Base-by-base conservation (phyloP, 2,329 filamentous ascomycete genomes). In the Lachnellula occidentalis region DNA sequence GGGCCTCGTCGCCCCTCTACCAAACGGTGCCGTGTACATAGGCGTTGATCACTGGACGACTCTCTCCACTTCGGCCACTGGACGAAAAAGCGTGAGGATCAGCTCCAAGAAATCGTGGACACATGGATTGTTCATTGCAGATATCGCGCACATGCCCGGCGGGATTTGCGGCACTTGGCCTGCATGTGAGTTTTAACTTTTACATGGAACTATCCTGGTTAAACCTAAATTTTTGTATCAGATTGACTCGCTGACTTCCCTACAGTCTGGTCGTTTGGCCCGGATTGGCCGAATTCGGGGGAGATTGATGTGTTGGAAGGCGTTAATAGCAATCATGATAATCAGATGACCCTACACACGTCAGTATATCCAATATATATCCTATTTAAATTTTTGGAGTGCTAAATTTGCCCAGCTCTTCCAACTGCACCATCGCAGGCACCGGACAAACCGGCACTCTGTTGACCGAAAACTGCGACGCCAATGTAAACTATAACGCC, bases 161-260 rank as follows among this genome's bases (percentile, higher is more conserved):
- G 82, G 83, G 1, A 74, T 80, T 50, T 91, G 87, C 61, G 87
- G 87, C n/a, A 77, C 80, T 21, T 90, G 87, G 86, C 87, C 87
- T 54, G 83, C 86, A 71, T 88, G 80, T 61, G 31, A 54, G 59
- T 60, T 15, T 15, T 34, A 2, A n/a, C n/a, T n/a, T n/a, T n/a
- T n/a, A n/a, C n/a, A n/a, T n/a, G n/a, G n/a, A n/a, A n/a, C 24
- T 2, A 34, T 5, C 8, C 17, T 34, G 14, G 19, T 34, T 12
- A 27, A 42, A 31, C 15, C 21, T 11, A 43, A 7, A 31, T 34
- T 21, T 9, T 5, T n/a, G n/a, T 14, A 12, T 43, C 21, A 21
- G 8, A 9, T 24, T 12, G 3, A 42, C 11, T 17, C 15, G n/a
- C 41, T 43, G 41, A 24, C 19, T 43, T 21, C 5, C 50, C 21